These are phyloP conservation scores for Tylopilus rubrobrunneus DNA, from an alignment of 768 basidiomycete genomes.

Conservation along the genomic window DNA sequence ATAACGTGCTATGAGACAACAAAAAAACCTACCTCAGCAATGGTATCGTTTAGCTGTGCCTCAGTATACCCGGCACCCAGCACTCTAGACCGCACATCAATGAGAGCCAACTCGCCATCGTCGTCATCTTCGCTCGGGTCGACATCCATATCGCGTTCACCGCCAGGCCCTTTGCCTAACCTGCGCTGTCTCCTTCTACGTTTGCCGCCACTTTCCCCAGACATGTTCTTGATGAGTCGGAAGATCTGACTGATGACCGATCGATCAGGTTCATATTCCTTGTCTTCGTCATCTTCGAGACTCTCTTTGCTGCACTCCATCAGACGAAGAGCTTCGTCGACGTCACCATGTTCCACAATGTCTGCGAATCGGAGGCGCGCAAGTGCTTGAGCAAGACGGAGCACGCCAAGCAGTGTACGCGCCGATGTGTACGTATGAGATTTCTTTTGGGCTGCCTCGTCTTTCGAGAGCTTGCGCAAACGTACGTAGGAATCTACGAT, in stretches of 20 bases:
- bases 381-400: constrained; percentile 92
- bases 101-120: constrained; percentile 72
- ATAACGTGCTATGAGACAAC: neutral
- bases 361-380: constrained; percentile 87
- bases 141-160: constrained; percentile 66
- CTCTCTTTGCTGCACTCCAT: constrained; percentile 98
- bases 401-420: constrained; percentile 89
- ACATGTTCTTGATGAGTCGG: constrained; percentile 88
- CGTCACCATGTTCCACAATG: constrained; percentile 77
- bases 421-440: constrained; percentile 94
- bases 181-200: constrained; percentile 44
- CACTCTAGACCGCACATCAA: constrained; percentile 84
- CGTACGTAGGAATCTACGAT: constrained; percentile 95
- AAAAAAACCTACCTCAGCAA: constrained; percentile 59
- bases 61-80: constrained; percentile 89
- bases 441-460: constrained; percentile 84
- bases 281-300: constrained; percentile 74
- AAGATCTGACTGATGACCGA: constrained; percentile 83
- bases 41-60: constrained; percentile 81
- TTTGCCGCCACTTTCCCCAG: constrained; percentile 38
- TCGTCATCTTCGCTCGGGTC: constrained; percentile 68
- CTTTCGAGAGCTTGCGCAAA: constrained; percentile 88
- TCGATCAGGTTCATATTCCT: constrained; percentile 66
- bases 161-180: constrained; percentile 64
- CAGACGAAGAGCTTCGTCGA: constrained; percentile 93